Base-by-base conservation (phyloP, 2,329 filamentous ascomycete genomes). In the Monosporascus sp. region DNA sequence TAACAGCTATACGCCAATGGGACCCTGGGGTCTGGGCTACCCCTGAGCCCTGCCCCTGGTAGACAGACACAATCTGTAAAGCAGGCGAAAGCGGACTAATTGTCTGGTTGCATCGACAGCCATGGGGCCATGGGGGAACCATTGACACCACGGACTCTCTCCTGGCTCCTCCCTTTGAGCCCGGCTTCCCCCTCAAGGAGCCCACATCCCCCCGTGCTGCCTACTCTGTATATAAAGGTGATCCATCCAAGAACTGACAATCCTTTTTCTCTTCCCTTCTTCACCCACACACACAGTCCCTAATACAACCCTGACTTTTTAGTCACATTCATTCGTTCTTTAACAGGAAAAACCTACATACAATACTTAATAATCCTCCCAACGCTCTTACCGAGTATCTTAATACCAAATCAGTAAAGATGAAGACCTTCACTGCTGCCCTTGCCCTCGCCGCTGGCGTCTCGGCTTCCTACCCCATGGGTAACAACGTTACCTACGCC, bases 401-500 rank as follows among this genome's bases (percentile, higher is more conserved):
- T 68, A 73, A 73, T 72, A 68, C 68, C 68, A 71, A 74, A 74
- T 70, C 73, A 74, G 74, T 75, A 80, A 84, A 83, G 70, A 85
- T 85, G 82, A 81, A 84, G 81, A 84, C 78, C 80, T 70, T 80
- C 67, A 68, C 73, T 68, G 77, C 77, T 65, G 70, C 74, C 68
- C 64, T 80, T 67, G 78, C 79, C 64, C 74, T 77, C 70, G 76
- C 70, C 67, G 72, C 74, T 65, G 77, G 76, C 69, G 74, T 57
- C 49, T 62, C 60, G 42, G 57, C 58, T 44, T 51, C 45, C 47
- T 58, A 58, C 56, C 53, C 56, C 24, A 18, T 41, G 5, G 48
- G 38, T 58, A 66, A 66, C 65, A 79, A 79, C 70, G 74, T 75
- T 61, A 76, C 74, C 68, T 81, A 81, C 72, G 78, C 77, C 72